Base-by-base conservation (phyloP, 1,284 basidiomycete species). In the Trichosporon sp. region DNA sequence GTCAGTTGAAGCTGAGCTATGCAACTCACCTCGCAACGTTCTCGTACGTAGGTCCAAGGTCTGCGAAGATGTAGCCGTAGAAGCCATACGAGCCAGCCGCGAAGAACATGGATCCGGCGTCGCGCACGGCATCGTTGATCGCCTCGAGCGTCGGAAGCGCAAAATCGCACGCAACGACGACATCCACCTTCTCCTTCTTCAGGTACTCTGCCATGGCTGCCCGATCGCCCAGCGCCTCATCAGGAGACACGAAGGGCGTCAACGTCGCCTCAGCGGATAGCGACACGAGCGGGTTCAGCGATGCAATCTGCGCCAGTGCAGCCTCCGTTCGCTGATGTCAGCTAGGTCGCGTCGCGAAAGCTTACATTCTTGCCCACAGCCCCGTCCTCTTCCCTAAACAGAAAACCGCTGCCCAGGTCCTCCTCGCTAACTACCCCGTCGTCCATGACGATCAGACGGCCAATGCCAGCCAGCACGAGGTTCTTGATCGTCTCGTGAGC, bases 401-500 rank as follows among this genome's bases (percentile, higher is more conserved):
- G 90, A 84, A 98, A 97, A 11, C 93, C 91, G 7, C 89, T 86
- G 10, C 92, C 92, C 23, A 99, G 85, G 81, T 98, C 95, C 74
- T 91, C 88, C 66, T 81, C 79, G 0, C 78, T 70, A 0, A 85
- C 81, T 0, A 69, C 65, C n/a, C 75, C 72, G 9, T 80, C 78
- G 66, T 87, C 86, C 71, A 85, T 77, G n/a, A 86, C 74, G 59
- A 84, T 84, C 67, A 87, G 64, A 31, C 78, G 76, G 3, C 85
- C 85, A 31, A 87, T 82, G 27, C 86, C 86, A 0, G 85, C 84
- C 14, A 87, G 77, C 7, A 86, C 85, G 34, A 85, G 81, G 78
- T 99, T 99, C 81, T 99, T 99, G 80, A 96, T 90, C 25, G 89
- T 86, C 80, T 99, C 96, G n/a, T 94, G 93, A 16, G 95, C 92